Evolutionary conservation across 192 early-diverging fungal genomes (phyloP).

Genomic region (Backusella macrospora): DNA sequence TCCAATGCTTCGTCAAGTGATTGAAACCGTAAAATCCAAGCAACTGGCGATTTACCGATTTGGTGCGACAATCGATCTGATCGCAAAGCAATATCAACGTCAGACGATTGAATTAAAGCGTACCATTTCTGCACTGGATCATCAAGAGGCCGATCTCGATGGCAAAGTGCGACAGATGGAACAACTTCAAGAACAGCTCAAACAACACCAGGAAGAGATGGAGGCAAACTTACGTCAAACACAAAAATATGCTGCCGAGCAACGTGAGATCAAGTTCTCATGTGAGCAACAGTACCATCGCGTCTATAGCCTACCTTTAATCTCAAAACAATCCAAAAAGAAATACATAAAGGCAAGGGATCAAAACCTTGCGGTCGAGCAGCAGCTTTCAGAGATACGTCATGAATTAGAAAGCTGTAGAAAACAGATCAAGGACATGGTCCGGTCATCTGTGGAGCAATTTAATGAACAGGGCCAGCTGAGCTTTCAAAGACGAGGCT

Average conservation of each 20-base stretch:
- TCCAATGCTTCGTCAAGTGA: neutral
- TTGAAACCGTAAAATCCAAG: neutral
- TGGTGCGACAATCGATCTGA: neutral
- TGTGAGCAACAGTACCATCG: neutral
- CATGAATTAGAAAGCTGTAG: neutral
- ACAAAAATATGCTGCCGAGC: neutral
- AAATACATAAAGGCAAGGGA: slow-evolving; percentile 12
- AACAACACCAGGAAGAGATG: neutral
- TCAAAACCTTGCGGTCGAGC: neutral
- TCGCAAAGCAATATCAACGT: neutral
- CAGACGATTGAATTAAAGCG: neutral
- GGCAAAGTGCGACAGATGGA: neutral
- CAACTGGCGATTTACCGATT: neutral
- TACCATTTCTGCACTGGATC: neutral
- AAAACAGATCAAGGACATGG: neutral
- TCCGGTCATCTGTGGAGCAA: neutral
- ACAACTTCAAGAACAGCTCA: neutral
- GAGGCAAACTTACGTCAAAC: neutral
- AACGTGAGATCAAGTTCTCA: neutral
- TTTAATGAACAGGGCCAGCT: neutral
- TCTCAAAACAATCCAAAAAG: slow-evolving; percentile 5
- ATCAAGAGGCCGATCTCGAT: neutral
- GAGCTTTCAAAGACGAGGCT: neutral
- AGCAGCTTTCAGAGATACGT: neutral
- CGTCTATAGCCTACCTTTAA: neutral